Base-by-base conservation (phyloP, 1,284 basidiomycete genomes). In the Austroboletus niveus region DNA sequence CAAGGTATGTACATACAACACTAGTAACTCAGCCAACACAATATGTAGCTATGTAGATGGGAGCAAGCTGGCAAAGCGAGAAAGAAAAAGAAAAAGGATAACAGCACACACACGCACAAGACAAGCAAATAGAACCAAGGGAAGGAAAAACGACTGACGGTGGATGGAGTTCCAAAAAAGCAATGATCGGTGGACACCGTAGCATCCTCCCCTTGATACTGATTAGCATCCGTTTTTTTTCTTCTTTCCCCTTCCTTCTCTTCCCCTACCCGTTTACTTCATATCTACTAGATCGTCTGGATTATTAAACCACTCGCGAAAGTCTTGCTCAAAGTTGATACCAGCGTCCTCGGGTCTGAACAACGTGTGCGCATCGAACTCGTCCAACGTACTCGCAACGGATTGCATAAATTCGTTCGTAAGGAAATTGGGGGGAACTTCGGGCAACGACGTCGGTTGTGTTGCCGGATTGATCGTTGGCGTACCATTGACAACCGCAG, bases 251-350 rank as follows among this genome's bases (percentile, higher is more conserved):
- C 22, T 24, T 24, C 5, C 22, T 24, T 24, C 22, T 24, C 22
- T 24, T 24, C 22, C 22, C 22, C 22, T 24, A 24, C 22, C 36
- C n/a, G 4, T 14, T 59, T 39, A 66, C 57, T 68, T 71, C 52
- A 68, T 55, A 2, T 67, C 65, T 49, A 70, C 22, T 24, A 24
- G 62, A 55, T 79, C 78, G 49, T 80, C 75, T 22, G 72, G 76
- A 61, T 81, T 81, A 59, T 24, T 24, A 24, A 86, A 85, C 84
- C 84, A 86, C 57, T 83, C 80, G 46, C 80, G 79, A 65, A 85
- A 85, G 59, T 84, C 83, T 59, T 81, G 72, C 65, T 85, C 84
- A 56, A 85, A 85, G 60, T 82, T 79, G 61, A 84, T 67, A 48
- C 53, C 51, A 30, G 78, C 74, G 3, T 74, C 73, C 36, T 78